These are phyloP conservation scores for Skeletonema marinoi DNA, from an alignment of 108 stramenopile species.

Conservation along the genomic window DNA sequence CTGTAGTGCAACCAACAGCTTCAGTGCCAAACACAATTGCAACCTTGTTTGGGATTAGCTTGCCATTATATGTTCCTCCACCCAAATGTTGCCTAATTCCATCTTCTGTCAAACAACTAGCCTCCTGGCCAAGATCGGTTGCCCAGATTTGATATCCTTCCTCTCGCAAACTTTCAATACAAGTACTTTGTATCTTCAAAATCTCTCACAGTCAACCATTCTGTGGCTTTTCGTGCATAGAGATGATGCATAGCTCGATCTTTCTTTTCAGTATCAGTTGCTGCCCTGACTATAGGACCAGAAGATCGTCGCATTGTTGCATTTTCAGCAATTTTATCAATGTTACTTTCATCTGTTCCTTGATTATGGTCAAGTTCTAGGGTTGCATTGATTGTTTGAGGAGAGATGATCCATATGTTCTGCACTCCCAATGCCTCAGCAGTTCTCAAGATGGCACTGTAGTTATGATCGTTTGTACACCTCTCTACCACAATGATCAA, in stretches of 20 bases:
- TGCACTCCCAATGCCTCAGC: constrained; percentile 89
- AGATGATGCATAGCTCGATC: constrained; percentile 75
- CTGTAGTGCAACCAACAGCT: constrained; percentile 82
- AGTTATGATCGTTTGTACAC: constrained; percentile 90
- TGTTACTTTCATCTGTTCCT: constrained; percentile 6
- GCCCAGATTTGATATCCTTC: constrained; percentile 79
- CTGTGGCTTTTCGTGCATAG: constrained; percentile 87
- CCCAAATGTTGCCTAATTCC: constrained; percentile 26
- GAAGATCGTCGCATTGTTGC: constrained; percentile 21
- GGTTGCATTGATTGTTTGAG: constrained; percentile 48
- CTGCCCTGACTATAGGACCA: constrained; percentile 28
- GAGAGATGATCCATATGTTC: constrained; percentile 80
- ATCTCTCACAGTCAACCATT: constrained; percentile 83
- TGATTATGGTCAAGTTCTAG: constrained; percentile 15
- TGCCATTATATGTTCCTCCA: constrained; percentile 20
- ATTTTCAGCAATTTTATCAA: constrained; percentile 18
- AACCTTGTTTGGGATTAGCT: constrained; percentile 76
- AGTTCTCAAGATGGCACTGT: constrained; percentile 65
- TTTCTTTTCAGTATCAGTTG: constrained; percentile 60
- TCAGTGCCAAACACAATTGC: constrained; percentile 93
- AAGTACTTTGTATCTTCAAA: constrained; percentile 69
- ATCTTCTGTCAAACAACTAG: constrained; percentile 57
- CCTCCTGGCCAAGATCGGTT: constrained; percentile 85
- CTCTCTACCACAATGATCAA: constrained; percentile 78
- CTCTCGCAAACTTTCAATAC: constrained; percentile 59